These are phyloP conservation scores for Brasenia schreberi DNA, from an alignment of 164 flowering plant species.

Conservation along the genomic window DNA sequence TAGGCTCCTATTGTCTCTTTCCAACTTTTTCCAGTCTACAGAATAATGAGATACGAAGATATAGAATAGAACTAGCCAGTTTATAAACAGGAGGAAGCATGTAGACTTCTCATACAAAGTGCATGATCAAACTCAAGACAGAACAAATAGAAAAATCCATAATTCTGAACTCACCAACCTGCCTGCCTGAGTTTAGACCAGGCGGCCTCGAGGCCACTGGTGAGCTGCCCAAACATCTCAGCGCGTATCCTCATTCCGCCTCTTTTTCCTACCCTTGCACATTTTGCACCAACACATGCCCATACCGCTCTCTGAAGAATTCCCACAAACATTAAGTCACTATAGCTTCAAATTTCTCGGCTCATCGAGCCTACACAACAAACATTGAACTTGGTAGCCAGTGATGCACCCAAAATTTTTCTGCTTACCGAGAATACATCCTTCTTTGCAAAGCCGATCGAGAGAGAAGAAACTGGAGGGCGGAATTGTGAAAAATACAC, in stretches of 20 bases:
- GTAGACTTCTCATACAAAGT: not conserved
- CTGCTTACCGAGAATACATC: slow-evolving; percentile 34
- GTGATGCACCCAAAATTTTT: not conserved
- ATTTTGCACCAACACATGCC: slow-evolving; percentile 45
- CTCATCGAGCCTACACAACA: not conserved
- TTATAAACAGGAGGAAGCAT: too few relatives aligned
- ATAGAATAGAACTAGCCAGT: too few relatives aligned
- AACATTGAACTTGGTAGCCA: not conserved
- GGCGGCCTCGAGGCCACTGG: slow-evolving; percentile 78
- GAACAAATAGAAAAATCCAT: not conserved
- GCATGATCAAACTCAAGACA: not conserved
- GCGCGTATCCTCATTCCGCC: slow-evolving; percentile 44
- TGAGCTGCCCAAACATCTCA: slow-evolving; percentile 95
- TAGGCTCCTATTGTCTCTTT: too few relatives aligned
- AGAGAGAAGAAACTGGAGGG: slow-evolving; percentile 24
- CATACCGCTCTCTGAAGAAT: slow-evolving; percentile 48
- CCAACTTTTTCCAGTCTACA: too few relatives aligned
- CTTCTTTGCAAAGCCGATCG: slow-evolving; percentile 22
- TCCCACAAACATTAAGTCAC: not conserved
- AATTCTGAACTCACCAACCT: slow-evolving; percentile 29
- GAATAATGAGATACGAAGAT: too few relatives aligned
- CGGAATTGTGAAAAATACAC: slow-evolving; percentile 4
- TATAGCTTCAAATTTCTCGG: not conserved
- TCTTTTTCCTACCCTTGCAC: slow-evolving; percentile 19
- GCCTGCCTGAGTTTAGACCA: slow-evolving; percentile 93